A percentile compares a stretch with the other conserved stretches of the same genome.
These are phyloP conservation scores for Stemphylium beticola DNA, from an alignment of 2,329 filamentous ascomycete species.

Conservation along the genomic window DNA sequence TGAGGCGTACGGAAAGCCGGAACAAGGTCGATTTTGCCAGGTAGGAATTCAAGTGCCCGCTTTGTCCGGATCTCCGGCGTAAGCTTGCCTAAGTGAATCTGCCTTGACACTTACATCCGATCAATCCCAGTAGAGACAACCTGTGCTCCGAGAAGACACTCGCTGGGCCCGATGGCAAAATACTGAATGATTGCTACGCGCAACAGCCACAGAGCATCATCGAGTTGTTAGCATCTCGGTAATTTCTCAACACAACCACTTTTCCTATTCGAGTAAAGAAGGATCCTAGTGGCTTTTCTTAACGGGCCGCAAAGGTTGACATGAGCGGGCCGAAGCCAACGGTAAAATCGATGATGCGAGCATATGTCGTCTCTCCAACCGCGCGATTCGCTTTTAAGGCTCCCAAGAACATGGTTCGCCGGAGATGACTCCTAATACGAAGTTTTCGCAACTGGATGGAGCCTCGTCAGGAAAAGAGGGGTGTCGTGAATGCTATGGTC, in stretches of 20 bases:
- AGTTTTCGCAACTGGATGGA: not conserved
- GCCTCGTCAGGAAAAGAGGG: not conserved
- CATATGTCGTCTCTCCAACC: not conserved
- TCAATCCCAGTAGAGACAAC: not conserved
- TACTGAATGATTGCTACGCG: not conserved
- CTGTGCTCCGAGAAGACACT: not conserved
- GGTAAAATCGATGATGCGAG: constrained; percentile 15
- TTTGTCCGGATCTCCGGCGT: not conserved
- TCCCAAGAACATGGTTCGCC: not conserved
- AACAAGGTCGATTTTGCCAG: not conserved
- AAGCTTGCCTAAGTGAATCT: not conserved
- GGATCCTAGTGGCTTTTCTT: not conserved
- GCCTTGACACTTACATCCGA: not conserved
- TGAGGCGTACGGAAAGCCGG: not conserved
- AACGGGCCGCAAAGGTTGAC: constrained; percentile 5
- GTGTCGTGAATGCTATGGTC: not conserved
- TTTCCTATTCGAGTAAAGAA: not conserved
- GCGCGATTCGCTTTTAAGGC: not conserved
- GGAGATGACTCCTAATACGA: not conserved
- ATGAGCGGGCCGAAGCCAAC: constrained; percentile 9
- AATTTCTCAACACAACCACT: constrained; percentile 1
- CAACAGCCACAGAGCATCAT: not conserved
- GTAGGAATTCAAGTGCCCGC: not conserved
- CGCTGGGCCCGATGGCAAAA: not conserved
- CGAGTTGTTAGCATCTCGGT: not conserved